Base-by-base conservation (phyloP, 805 yeast genomes). In the Starmerella cellae region DNA sequence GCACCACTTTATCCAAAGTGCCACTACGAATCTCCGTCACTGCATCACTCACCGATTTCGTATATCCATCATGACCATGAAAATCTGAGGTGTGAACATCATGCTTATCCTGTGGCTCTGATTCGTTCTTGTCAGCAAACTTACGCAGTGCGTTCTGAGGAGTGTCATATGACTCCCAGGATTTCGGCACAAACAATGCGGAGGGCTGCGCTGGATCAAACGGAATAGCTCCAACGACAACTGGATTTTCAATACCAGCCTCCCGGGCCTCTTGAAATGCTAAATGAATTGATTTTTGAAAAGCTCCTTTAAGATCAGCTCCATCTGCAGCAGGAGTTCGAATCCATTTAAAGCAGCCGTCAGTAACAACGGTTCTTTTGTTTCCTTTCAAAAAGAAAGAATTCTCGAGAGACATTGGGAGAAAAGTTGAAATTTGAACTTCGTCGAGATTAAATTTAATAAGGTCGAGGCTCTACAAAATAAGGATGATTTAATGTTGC, bases 221-320 rank as follows among this genome's bases (percentile, higher is more conserved):
- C 2, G 49, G 49, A n/a, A 46, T 46, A 3, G 42, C 44, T 5
- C 49, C 49, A 10, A 40, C 47, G 2, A 43, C 36, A 8, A 46
- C 34, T 2, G 49, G 49, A 5, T 44, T 27, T n/a, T 37, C 35
- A 9, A 46, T 41, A 2, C 49, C 49, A 2, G 41, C 46, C 3
- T 16, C 21, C 11, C 27, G 16, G 5, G 49, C 49, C 24, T 33
- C 33, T 2, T 13, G 14, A 5, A 46, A 29, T 1, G 49, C 42
- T 2, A 31, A 4, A 2, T 17, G 22, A 2, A 46, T 13, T 10
- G 38, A 35, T 4, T 32, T 16, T 14, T 42, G 44, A 27, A 46
- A 39, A 4, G 20, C 19, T 11, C 49, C 49, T 9, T 24, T 14
- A 1, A 43, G 30, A 18, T 39, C 40, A 10, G 45, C 30, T 2